Conservation (phyloP, 768 basidiomycete genomes). For the Ramaria sp. region DNA sequence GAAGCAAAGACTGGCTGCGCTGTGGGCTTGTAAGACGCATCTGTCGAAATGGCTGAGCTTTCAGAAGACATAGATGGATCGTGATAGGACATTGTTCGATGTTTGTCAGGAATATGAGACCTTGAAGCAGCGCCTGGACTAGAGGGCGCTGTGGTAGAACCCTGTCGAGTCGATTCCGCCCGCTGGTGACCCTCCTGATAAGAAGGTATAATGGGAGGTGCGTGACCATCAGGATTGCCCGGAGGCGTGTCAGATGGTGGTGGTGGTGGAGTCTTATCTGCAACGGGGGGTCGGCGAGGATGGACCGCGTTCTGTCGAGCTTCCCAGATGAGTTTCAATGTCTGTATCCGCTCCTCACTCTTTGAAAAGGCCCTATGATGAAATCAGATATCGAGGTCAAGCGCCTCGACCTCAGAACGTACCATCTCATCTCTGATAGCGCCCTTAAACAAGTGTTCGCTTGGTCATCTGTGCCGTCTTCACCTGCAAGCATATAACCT, state of each 20-base stretch:
- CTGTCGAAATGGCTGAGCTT: conserved; percentile 4
- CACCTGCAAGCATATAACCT: conserved; percentile 58
- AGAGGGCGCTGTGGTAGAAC: neutral
- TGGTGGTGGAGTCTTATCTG: neutral
- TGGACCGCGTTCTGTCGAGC: neutral
- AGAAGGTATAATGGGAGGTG: neutral
- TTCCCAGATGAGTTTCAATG: conserved; percentile 40
- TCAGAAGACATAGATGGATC: conserved; percentile 1
- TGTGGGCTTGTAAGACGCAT: conserved; percentile 1
- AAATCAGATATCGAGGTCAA: neutral
- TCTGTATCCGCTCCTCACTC: conserved; percentile 60
- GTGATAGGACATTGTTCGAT: neutral
- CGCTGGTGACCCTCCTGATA: neutral
- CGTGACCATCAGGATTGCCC: neutral
- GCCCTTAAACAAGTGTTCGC: conserved; percentile 54
- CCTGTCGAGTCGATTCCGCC: neutral
- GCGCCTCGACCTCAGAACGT: conserved; percentile 12
- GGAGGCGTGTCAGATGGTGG: neutral
- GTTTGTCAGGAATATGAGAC: neutral
- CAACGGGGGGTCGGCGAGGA: neutral
- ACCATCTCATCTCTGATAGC: conserved; percentile 75
- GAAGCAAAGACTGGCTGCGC: neutral
- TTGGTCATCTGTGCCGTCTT: conserved; percentile 42
- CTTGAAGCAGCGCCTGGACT: neutral
- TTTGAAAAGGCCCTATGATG: conserved; percentile 42